These are phyloP conservation scores for Apophysomyces elegans DNA, from an alignment of 371 early-diverging fungal genomes.

Conservation along the genomic window DNA sequence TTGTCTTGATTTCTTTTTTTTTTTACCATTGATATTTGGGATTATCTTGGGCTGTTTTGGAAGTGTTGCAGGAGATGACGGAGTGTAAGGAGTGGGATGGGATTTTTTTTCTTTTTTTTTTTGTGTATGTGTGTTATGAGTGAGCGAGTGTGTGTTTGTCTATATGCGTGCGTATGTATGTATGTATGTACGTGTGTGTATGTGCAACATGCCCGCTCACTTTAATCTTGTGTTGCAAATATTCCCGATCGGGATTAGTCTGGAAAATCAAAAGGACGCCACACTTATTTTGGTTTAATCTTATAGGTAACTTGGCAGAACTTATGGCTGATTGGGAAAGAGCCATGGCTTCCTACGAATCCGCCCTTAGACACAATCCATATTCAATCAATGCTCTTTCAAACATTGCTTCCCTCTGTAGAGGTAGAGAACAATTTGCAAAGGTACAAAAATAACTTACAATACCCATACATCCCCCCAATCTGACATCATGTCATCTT, in stretches of 20 bases:
- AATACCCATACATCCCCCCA: too few species aligned
- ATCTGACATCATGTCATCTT: not conserved
- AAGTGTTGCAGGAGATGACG: slow-evolving; percentile 9
- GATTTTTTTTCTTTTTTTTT: not conserved
- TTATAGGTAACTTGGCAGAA: slow-evolving; percentile 67
- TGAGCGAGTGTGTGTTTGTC: not conserved
- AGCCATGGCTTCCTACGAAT: slow-evolving; percentile 82
- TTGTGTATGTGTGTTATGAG: not conserved
- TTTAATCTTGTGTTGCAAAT: slow-evolving; percentile 29
- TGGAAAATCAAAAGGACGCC: slow-evolving; percentile 25
- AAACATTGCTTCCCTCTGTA: slow-evolving; percentile 69
- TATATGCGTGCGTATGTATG: not conserved
- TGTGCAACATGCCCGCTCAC: slow-evolving; percentile 24
- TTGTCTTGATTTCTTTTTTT: not conserved
- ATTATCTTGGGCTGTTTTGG: slow-evolving; percentile 5
- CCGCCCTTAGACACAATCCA: slow-evolving; percentile 87
- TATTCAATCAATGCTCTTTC: slow-evolving; percentile 80
- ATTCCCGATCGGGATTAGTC: slow-evolving; percentile 16
- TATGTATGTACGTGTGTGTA: slow-evolving; percentile 7
- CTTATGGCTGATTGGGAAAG: slow-evolving; percentile 76
- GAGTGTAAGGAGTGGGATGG: slow-evolving; percentile 3
- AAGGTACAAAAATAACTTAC: slow-evolving; percentile 35
- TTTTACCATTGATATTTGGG: slow-evolving; percentile 5
- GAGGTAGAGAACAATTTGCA: slow-evolving; percentile 65
- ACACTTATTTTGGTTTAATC: slow-evolving; percentile 27